Conservation (phyloP, 495 filamentous ascomycete genomes). For the Penicillium riverlandense region DNA sequence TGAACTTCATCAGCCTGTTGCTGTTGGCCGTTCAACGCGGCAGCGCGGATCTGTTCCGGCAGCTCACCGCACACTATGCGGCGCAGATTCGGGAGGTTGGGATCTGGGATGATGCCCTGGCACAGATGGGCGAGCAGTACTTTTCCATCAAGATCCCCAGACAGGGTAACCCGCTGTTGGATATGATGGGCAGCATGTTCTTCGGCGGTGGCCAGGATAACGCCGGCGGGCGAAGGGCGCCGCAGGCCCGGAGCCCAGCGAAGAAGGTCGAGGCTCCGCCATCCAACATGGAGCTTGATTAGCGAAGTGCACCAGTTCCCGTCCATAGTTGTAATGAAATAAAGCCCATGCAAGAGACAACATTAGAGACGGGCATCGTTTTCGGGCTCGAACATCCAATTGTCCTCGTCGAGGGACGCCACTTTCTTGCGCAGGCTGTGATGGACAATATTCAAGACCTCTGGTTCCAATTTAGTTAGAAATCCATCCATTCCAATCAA, state of each 20-base stretch:
- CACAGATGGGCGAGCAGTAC: constrained; percentile 91
- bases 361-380: constrained; percentile 26
- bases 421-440: constrained; percentile 67
- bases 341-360: constrained; percentile 8
- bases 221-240: constrained; percentile 30
- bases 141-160: constrained; percentile 88
- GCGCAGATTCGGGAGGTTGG: constrained; percentile 64
- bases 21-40: constrained; percentile 79
- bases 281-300: constrained; percentile 49
- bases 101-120: constrained; percentile 76
- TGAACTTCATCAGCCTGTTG: constrained; percentile 87
- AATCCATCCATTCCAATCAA: neutral
- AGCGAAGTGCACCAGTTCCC: constrained; percentile 1
- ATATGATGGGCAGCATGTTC: constrained; percentile 96
- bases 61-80: constrained; percentile 75
- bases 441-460: constrained; percentile 64
- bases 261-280: constrained; percentile 45
- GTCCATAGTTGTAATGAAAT: constrained; percentile 15
- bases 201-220: constrained; percentile 56
- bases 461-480: constrained; percentile 25
- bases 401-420: constrained; percentile 69
- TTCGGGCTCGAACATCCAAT: constrained; percentile 87
- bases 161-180: constrained; percentile 82
- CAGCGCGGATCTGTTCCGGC: constrained; percentile 69
- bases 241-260: constrained; percentile 25